These are phyloP conservation scores for Ephemerocybe angulata DNA, from an alignment of 768 basidiomycete genomes.

Conservation along the genomic window DNA sequence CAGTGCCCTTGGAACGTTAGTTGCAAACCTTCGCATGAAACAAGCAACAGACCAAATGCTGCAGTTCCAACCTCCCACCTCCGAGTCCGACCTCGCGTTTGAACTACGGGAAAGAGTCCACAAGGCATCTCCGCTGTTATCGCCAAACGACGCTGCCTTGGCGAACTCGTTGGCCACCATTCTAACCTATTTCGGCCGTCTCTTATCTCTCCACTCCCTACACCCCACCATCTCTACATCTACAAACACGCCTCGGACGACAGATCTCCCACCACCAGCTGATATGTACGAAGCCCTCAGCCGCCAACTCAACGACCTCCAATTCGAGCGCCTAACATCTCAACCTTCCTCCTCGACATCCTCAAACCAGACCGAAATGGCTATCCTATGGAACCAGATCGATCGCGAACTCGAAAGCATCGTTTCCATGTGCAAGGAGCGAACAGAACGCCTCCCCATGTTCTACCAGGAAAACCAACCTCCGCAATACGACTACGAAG, in stretches of 20 bases:
- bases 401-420: conserved; percentile 73
- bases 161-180: conserved; percentile 68
- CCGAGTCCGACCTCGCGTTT: conserved; percentile 50
- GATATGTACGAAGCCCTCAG: conserved; percentile 60
- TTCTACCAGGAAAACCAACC: conserved; percentile 37
- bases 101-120: conserved; percentile 60
- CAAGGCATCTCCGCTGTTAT: conserved; percentile 39
- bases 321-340: conserved; percentile 50
- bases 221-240: conserved; percentile 10
- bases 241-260: conserved; percentile 2
- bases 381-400: conserved; percentile 71
- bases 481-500: conserved; percentile 53
- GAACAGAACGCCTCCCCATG: conserved; percentile 36
- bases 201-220: conserved; percentile 43
- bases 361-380: conserved; percentile 49
- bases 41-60: conserved; percentile 44
- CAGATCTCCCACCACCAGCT: conserved; percentile 25
- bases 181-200: conserved; percentile 61
- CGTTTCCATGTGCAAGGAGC: conserved; percentile 61
- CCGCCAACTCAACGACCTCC: conserved; percentile 65
- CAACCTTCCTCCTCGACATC: conserved; percentile 25
- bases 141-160: conserved; percentile 53
- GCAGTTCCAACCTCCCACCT: conserved; percentile 35
- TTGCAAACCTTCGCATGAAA: conserved; percentile 56
- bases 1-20: conserved; percentile 57